phyloP scores from a whole-genome alignment of 2,329 filamentous ascomycete genomes.

The Zymoseptoria tritici region DNA sequence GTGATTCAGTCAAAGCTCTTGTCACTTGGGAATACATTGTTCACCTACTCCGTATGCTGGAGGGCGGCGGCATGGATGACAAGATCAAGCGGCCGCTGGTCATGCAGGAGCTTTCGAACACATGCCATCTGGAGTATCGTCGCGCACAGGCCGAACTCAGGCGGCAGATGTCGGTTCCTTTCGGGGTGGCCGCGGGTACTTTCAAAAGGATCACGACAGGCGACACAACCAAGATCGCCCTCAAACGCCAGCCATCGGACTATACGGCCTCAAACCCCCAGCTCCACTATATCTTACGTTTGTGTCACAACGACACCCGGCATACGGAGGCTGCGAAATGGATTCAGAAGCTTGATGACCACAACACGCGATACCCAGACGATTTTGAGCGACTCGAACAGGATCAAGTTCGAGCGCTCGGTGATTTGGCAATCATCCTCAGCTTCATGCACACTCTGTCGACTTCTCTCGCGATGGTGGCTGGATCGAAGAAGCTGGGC shows the following conservation, averaged over 20 bases:
- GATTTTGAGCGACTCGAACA: conserved; percentile 8
- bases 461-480: conserved; percentile 5
- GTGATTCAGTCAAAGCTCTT: conserved; percentile 9
- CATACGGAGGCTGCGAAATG: conserved; percentile 6
- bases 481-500: conserved; percentile 6
- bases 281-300: conserved; percentile 11
- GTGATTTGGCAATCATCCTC: conserved; percentile 9
- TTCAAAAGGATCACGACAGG: not conserved
- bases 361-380: conserved; percentile 6
- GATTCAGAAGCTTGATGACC: conserved; percentile 14
- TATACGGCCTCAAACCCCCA: conserved; percentile 9
- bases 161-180: conserved; percentile 6
- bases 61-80: conserved; percentile 2
- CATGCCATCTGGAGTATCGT: conserved; percentile 10
- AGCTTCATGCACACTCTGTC: conserved; percentile 10
- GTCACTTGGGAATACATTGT: conserved; percentile 12
- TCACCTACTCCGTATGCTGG: conserved; percentile 3
- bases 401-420: conserved; percentile 5
- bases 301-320: conserved; percentile 10
- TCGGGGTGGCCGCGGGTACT: not conserved
- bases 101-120: conserved; percentile 10
- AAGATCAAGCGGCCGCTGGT: conserved; percentile 8
- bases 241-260: conserved; percentile 10
- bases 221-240: conserved; percentile 2
- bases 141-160: conserved; percentile 9